Evolutionary conservation across 768 basidiomycete species (phyloP), one percentile per base, ranked within the genome.

Genomic region (Russula compacta): DNA sequence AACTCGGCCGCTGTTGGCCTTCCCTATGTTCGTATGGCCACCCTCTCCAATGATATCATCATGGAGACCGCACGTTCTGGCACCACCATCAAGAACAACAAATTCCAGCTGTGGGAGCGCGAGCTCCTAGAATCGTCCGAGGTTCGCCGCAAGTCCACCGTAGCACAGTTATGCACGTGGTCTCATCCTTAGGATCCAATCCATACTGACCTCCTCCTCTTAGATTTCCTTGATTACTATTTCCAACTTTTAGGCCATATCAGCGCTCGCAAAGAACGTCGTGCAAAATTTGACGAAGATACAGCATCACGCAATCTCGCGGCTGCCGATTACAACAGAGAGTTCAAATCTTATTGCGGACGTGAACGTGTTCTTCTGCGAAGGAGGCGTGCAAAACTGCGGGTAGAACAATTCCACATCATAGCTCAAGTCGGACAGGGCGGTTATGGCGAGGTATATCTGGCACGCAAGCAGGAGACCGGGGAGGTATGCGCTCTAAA

Each of bases 401-500:
- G 85, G 61, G 84, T 99, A 29, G 92, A 98, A 52, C 91, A 95
- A 69, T 99, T 99, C 74, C 92, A 97, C 69, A 95, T 99, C 72
- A 95, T 99, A 65, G 93, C 94, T 0, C 97, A 99, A 73, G 93
- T 99, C 51, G 97, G 97, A 1, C 97, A 99, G 75, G 97, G 97
- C 12, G 97, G 97, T 2, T 99, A 98, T 73, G 97, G 97, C 6
- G 95, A 98, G 66, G 97, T 99, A 29, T 99, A 89, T 70, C 79
- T 99, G 54, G 97, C 97, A 10, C 78, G 95, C 44, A 97, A 98
- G 72, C 87, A 87, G 67, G 97, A 99, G 68, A 90, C 95, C 1
- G 91, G 93, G 32, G 92, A 98, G 71, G 90, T 99, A 10, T 98
- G 95, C 65, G 97, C 97, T 7, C 75, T 98, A 57, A 98, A 99